Evolutionary conservation across 2,329 filamentous ascomycete species (phyloP).

Genomic region (Pseudocercospora vitis): DNA sequence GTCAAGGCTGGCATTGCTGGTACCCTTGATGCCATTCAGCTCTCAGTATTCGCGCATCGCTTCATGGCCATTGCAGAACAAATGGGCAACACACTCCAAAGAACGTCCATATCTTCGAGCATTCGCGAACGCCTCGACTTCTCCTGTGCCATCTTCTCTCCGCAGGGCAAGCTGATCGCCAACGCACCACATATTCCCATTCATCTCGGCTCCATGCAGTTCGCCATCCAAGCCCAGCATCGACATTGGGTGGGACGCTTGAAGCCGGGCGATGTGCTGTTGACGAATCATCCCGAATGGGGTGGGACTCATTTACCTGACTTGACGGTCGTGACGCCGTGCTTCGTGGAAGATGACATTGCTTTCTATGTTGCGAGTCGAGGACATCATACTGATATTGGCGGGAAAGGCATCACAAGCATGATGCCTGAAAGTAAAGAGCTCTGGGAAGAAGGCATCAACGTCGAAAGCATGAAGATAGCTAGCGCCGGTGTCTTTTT

Average conservation of each 20-base stretch:
- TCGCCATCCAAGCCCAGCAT: conserved; percentile 44
- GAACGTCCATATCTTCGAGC: conserved; percentile 55
- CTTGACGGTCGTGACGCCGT: conserved; percentile 46
- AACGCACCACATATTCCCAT: conserved; percentile 47
- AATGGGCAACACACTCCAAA: conserved; percentile 58
- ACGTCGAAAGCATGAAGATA: conserved; percentile 35
- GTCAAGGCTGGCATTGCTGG: conserved; percentile 24
- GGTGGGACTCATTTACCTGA: conserved; percentile 47
- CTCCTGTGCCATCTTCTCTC: conserved; percentile 47
- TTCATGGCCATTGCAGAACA: conserved; percentile 63
- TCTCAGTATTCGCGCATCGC: conserved; percentile 57
- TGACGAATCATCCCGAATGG: conserved; percentile 44
- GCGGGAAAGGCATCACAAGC: conserved; percentile 43
- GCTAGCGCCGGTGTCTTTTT: conserved; percentile 38
- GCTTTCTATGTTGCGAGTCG: conserved; percentile 44
- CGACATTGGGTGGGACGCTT: conserved; percentile 39
- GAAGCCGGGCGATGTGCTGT: conserved; percentile 42
- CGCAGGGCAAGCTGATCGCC: conserved; percentile 45
- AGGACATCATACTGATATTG: conserved; percentile 45
- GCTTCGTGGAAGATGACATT: conserved; percentile 32
- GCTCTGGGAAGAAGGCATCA: conserved; percentile 49
- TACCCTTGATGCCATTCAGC: conserved; percentile 51
- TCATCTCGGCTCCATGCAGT: conserved; percentile 47
- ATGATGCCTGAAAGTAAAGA: conserved; percentile 47
- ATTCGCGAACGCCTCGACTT: conserved; percentile 49